Conservation (phyloP, 257 asterid genomes). For the Marsdenia floribunda region DNA sequence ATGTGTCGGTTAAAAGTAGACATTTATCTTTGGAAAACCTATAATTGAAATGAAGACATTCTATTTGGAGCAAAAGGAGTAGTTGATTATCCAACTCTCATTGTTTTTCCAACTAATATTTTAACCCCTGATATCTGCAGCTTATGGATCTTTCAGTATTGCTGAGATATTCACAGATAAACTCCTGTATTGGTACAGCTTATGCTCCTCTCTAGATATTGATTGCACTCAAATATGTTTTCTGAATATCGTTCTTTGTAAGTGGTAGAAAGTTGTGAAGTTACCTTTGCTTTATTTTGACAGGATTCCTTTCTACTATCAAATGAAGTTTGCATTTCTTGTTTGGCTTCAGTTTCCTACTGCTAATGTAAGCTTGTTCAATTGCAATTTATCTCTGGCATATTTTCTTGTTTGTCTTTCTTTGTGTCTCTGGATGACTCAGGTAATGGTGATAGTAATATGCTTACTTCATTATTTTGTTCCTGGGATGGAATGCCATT, state of each 20-base stretch:
- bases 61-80: background rate
- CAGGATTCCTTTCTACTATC: constrained; percentile 91
- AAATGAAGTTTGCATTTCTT: constrained; percentile 90
- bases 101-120: background rate
- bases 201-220: constrained; percentile 10
- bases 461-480: background rate
- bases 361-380: constrained; percentile 52
- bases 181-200: constrained; percentile 63
- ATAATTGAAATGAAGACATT: background rate
- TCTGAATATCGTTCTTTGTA: background rate
- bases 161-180: constrained; percentile 79
- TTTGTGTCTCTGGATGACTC: background rate
- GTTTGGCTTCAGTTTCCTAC: constrained; percentile 97
- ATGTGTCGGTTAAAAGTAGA: too few relatives aligned
- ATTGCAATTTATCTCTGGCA: constrained; percentile 6
- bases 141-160: constrained; percentile 84
- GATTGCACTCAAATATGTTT: background rate
- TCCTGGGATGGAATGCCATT: background rate
- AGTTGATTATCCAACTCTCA: background rate
- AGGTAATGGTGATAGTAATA: too few relatives aligned
- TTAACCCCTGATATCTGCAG: constrained; percentile 43
- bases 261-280: background rate
- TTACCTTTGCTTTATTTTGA: constrained; percentile 21
- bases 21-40: too few relatives aligned
- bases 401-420: constrained; percentile 1